phyloP scores from a whole-genome alignment of 1,284 basidiomycete species.

The Ceratobasidium sp. region DNA sequence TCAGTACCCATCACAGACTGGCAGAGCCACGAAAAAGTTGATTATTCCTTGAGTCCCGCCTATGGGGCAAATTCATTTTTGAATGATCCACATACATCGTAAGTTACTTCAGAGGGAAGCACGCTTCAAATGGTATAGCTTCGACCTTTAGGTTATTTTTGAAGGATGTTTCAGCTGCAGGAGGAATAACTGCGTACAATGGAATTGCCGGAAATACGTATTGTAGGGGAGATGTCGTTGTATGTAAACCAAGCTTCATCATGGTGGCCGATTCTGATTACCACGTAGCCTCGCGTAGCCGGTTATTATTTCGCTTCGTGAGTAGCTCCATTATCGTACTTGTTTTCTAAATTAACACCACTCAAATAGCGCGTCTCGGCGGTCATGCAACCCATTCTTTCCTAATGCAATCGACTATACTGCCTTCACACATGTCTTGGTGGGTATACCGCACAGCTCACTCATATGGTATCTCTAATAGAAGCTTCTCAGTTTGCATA shows the following conservation, averaged over 20 bases:
- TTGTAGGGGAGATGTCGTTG: constrained; percentile 27
- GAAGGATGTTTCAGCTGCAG: constrained; percentile 43
- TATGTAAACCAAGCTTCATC: background rate
- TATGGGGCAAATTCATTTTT: constrained; percentile 37
- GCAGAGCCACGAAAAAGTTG: constrained; percentile 35
- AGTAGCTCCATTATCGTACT: background rate
- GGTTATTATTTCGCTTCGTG: constrained; percentile 44
- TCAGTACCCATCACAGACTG: constrained; percentile 41
- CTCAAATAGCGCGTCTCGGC: constrained; percentile 18
- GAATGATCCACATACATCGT: constrained; percentile 42
- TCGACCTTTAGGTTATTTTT: constrained; percentile 25
- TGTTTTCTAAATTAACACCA: background rate
- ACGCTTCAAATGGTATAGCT: background rate
- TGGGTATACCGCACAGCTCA: background rate
- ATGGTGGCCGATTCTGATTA: background rate
- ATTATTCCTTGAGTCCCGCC: constrained; percentile 31
- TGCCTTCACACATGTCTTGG: constrained; percentile 37
- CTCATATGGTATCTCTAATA: background rate
- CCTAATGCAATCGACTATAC: constrained; percentile 25
- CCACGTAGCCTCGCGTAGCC: constrained; percentile 16
- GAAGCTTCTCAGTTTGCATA: constrained; percentile 33
- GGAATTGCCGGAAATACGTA: constrained; percentile 38
- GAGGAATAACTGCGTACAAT: constrained; percentile 5
- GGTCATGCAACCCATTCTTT: constrained; percentile 33
- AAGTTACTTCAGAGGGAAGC: background rate